Conservation (phyloP, 2,329 filamentous ascomycete genomes). For the Colletotrichum agaves region DNA sequence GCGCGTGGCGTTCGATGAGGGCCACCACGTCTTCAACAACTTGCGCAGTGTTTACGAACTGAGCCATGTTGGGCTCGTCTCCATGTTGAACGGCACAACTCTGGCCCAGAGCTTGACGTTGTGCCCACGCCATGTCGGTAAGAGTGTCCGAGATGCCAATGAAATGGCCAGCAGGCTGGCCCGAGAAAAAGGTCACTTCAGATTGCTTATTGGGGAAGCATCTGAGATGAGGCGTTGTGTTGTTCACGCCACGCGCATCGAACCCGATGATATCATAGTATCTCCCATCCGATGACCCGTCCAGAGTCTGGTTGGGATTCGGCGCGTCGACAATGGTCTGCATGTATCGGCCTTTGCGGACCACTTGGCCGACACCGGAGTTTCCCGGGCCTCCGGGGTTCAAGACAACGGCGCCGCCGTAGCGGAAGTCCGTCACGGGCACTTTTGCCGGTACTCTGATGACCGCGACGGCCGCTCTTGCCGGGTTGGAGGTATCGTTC, state of each 20-base stretch:
- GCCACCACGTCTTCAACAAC: constrained; percentile 61
- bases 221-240: constrained; percentile 51
- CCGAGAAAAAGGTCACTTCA: not conserved
- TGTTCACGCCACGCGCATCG: constrained; percentile 55
- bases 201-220: constrained; percentile 48
- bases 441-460: constrained; percentile 37
- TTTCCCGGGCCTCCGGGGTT: constrained; percentile 38
- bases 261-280: constrained; percentile 56
- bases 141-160: constrained; percentile 37
- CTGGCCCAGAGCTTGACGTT: constrained; percentile 38
- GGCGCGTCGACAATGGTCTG: constrained; percentile 28
- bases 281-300: constrained; percentile 9
- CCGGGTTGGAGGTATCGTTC: constrained; percentile 22
- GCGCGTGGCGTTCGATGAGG: constrained; percentile 55
- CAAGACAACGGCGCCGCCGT: constrained; percentile 35
- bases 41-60: constrained; percentile 56
- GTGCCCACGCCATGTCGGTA: constrained; percentile 41
- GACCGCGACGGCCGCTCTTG: constrained; percentile 27
- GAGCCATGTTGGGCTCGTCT: constrained; percentile 40
- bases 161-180: constrained; percentile 11
- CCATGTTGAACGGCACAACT: constrained; percentile 37
- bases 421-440: constrained; percentile 34
- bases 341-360: constrained; percentile 29
- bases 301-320: not conserved
- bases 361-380: constrained; percentile 34